Evolutionary conservation across 140 eudicot species (phyloP).

Genomic region (Anethum foeniculum): DNA sequence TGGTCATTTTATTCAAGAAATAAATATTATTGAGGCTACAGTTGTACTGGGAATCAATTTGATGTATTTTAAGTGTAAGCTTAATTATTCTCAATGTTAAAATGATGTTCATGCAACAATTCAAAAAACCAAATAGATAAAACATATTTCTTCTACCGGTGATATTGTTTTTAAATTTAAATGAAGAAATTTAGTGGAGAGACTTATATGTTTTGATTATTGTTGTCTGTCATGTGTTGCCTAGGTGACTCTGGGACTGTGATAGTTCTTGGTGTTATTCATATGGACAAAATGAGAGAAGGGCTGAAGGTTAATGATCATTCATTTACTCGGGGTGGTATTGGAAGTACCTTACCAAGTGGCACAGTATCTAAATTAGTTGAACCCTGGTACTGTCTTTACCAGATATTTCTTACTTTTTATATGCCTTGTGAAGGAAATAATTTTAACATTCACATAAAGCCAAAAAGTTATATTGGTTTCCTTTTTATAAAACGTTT

Average conservation of each 20-base stretch:
- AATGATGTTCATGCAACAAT: neutral
- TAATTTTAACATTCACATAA: neutral
- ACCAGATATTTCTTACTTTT: constrained; percentile 14
- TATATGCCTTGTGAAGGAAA: neutral
- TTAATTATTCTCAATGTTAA: neutral
- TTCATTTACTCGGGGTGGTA: constrained; percentile 24
- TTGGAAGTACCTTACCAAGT: constrained; percentile 32
- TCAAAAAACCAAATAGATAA: neutral
- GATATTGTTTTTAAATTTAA: neutral
- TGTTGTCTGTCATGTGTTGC: neutral
- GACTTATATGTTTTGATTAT: neutral
- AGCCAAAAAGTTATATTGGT: neutral
- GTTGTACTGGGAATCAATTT: neutral
- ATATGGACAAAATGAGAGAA: constrained; percentile 31
- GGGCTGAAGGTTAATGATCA: constrained; percentile 23
- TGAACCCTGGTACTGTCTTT: constrained; percentile 41
- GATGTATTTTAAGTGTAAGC: neutral
- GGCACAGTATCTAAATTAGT: constrained; percentile 32
- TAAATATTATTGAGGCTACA: neutral
- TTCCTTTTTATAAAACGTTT: neutral
- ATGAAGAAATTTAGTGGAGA: neutral
- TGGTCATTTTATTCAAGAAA: neutral
- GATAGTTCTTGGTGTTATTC: constrained; percentile 54
- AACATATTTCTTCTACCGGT: neutral
- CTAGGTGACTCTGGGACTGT: constrained; percentile 90